Evolutionary conservation across 805 yeast species (phyloP), one percentile per base, ranked within the genome.

Genomic region (Metschnikowia matae): DNA sequence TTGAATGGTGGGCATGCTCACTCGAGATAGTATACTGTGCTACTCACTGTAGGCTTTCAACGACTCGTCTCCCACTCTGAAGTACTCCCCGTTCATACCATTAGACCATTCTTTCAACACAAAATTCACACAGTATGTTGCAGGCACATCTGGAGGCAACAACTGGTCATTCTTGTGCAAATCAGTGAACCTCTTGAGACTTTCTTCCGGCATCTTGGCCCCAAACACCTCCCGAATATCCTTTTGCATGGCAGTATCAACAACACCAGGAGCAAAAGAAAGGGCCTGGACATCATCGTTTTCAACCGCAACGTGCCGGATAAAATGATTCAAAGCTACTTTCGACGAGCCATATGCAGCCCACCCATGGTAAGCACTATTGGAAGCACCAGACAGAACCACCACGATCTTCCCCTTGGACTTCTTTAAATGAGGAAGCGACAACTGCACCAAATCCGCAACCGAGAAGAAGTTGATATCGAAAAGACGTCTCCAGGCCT

Each of bases 231-330:
- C 85, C 59, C 98, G 81, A 50, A 92, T 90, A 48, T 82, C 84
- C 6, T 56, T 64, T 69, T 94, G 98, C 98, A 94, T 92, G 18
- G 73, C 73, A 1, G 99, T 92, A 63, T 89, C 89, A 1, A 94
- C 97, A 1, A 89, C 96, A 3, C 99, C 98, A 0, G 98, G 98
- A 0, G 96, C 97, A 21, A 94, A 77, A 0, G 97, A 75, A 10
- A 90, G 69, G 3, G 85, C 73, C 34, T 70, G 66, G n/a, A 89
- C 68, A 3, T 58, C 62, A 1, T 75, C 70, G 62, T 87, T 90
- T 60, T 90, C 97, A 5, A 69, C 72, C 0, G 88, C 85, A 14
- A 92, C 64, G 13, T 87, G 81, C 43, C 70, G 62, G 6, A 88
- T 83, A 47, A 89, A 77, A 59, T 85, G 90, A 65, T 92, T 90